A percentile compares a stretch with the other conserved stretches of the same genome.
phyloP scores from a whole-genome alignment of 345 rosid species.

The Gossypium turneri region DNA sequence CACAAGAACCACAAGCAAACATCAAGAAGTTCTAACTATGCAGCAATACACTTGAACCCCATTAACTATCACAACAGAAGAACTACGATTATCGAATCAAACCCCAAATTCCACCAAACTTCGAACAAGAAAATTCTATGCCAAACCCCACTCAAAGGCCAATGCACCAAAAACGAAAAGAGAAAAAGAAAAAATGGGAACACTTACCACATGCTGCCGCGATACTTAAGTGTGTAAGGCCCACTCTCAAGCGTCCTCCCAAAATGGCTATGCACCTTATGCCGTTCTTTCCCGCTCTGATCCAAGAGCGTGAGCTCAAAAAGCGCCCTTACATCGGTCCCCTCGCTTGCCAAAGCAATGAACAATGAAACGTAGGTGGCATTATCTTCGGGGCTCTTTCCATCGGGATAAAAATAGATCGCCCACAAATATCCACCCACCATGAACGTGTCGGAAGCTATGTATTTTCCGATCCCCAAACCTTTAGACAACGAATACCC shows the following conservation, averaged over 20 bases:
- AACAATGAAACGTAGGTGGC: slow-evolving; percentile 56
- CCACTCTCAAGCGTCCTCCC: slow-evolving; percentile 68
- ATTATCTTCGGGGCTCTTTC: slow-evolving; percentile 72
- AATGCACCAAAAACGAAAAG: neutral
- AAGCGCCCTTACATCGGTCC: slow-evolving; percentile 65
- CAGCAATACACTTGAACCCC: neutral
- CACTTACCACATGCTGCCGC: slow-evolving; percentile 83
- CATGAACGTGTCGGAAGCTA: slow-evolving; percentile 52
- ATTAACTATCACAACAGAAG: neutral
- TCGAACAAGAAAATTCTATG: neutral
- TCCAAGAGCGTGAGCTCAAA: slow-evolving; percentile 68
- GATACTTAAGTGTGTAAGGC: slow-evolving; percentile 57
- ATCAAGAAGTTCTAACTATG: neutral
- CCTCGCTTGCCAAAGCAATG: slow-evolving; percentile 71
- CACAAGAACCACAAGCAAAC: neutral
- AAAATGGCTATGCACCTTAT: slow-evolving; percentile 75
- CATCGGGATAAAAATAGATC: slow-evolving; percentile 72
- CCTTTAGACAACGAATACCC: slow-evolving; percentile 71
- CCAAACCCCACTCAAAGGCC: neutral
- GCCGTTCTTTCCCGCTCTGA: slow-evolving; percentile 69
- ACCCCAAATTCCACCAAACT: neutral
- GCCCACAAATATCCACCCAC: slow-evolving; percentile 77
- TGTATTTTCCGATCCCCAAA: slow-evolving; percentile 59
- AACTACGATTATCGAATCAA: neutral
- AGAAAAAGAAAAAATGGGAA: slow-evolving; percentile 8